A percentile compares a stretch with the other conserved stretches of the same genome.
Evolutionary conservation across 2,329 filamentous ascomycete species (phyloP).

Genomic region (Colletotrichum karsti): DNA sequence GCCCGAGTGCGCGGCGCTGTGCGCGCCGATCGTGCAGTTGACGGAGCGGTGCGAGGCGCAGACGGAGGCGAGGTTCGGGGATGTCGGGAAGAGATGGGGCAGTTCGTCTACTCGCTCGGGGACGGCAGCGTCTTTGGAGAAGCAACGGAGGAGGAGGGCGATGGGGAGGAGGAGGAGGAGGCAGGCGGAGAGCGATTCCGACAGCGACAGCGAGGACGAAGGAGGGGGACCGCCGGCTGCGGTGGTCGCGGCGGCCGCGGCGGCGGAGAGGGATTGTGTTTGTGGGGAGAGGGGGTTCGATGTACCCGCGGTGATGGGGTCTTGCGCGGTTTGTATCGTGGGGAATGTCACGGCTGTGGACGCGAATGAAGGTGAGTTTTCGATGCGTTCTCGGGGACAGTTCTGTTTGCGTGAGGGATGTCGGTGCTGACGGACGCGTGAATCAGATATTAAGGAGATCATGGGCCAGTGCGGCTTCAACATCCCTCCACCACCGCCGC

Average conservation of each 20-base stretch:
- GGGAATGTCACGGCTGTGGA: conserved; percentile 1
- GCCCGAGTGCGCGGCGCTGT: conserved; percentile 3
- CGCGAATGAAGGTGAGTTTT: conserved; percentile 5
- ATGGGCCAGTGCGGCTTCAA: conserved; percentile 21
- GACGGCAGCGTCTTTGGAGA: too few species aligned
- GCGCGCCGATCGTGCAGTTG: conserved; percentile 12
- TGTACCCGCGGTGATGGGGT: background rate
- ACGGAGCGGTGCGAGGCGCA: conserved; percentile 15
- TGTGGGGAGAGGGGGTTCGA: conserved; percentile 15
- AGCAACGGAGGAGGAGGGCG: background rate
- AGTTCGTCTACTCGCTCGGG: background rate
- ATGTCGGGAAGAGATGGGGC: background rate
- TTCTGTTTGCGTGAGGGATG: background rate
- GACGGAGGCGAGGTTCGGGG: background rate
- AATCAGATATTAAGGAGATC: conserved; percentile 16
- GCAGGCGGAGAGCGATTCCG: background rate
- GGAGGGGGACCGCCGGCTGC: background rate
- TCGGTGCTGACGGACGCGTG: background rate
- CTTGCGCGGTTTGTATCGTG: conserved; percentile 5
- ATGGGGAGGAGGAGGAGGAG: background rate
- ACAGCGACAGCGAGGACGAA: background rate
- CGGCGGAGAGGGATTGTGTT: conserved; percentile 4
- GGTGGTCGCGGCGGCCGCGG: background rate
- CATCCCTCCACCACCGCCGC: background rate
- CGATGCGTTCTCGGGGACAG: background rate